Percentiles rank a stretch among this genome's conserved stretches.
phyloP scores from a whole-genome alignment of 2,329 filamentous ascomycete genomes.

The Macrophomina phaseolina region DNA sequence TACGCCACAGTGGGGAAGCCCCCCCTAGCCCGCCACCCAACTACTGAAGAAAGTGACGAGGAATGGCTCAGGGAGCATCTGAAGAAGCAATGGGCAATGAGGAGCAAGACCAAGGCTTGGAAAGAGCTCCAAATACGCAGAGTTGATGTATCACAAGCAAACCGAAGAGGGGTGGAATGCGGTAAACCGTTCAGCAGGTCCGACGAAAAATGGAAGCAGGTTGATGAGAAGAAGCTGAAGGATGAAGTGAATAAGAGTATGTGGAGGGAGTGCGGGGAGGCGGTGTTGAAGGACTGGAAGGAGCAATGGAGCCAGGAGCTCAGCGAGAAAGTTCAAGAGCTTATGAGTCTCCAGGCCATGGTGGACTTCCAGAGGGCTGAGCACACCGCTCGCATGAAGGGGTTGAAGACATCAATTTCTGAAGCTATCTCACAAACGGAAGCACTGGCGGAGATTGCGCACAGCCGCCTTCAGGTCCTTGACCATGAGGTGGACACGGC shows the following conservation, averaged over 20 bases:
- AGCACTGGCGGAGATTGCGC: background rate
- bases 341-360: background rate
- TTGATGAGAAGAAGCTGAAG: background rate
- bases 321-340: background rate
- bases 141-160: background rate
- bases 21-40: too few relatives aligned
- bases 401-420: background rate
- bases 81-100: slow-evolving; percentile 2
- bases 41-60: background rate
- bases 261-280: background rate
- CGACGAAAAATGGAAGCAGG: background rate
- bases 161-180: background rate
- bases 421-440: background rate
- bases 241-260: background rate
- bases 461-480: background rate
- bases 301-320: background rate
- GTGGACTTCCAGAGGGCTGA: slow-evolving; percentile 8
- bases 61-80: background rate
- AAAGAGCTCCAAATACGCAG: background rate
- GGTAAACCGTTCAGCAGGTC: background rate
- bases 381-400: background rate
- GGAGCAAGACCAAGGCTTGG: background rate
- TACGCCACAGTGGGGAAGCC: background rate
- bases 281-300: background rate
- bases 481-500: background rate